Evolutionary conservation across 1,139 yeast species (phyloP).

Genomic region (Casaregolazyma lundiana): DNA sequence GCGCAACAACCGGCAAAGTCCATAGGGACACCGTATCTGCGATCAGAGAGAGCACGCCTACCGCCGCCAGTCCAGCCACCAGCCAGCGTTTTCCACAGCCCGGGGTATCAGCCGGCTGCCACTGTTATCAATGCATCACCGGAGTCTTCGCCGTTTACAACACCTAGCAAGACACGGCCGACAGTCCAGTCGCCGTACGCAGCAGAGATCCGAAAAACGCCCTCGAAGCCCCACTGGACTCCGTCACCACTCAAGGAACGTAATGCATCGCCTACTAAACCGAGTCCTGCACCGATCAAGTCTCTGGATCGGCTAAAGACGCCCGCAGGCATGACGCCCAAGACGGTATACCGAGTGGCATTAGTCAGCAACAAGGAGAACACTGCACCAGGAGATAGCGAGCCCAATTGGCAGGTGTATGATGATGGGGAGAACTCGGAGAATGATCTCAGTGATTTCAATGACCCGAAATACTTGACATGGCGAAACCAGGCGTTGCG

Average conservation of each 20-base stretch:
- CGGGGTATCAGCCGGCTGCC: not conserved
- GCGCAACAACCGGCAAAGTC: not conserved
- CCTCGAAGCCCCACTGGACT: not conserved
- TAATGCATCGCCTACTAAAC: not conserved
- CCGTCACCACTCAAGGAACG: not conserved
- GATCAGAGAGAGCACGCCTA: too few relatives aligned
- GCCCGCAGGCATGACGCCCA: conserved; percentile 9
- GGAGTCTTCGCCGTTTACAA: not conserved
- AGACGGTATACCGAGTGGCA: too few relatives aligned
- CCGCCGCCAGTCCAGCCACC: not conserved
- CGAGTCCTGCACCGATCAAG: too few relatives aligned
- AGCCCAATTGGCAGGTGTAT: conserved; percentile 22
- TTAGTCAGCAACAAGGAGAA: conserved; percentile 9
- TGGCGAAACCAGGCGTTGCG: conserved; percentile 23
- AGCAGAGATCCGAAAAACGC: not conserved
- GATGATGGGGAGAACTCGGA: conserved; percentile 24
- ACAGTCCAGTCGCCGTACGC: not conserved
- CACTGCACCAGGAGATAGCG: not conserved
- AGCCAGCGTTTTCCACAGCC: not conserved
- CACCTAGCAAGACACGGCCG: not conserved
- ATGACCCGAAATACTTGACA: conserved; percentile 18
- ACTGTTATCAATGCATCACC: not conserved
- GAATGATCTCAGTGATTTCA: conserved; percentile 24
- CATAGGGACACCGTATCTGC: too few relatives aligned
- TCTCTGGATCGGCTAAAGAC: conserved; percentile 7